Conservation (phyloP, 805 yeast species). For the Candida peoriensis region DNA sequence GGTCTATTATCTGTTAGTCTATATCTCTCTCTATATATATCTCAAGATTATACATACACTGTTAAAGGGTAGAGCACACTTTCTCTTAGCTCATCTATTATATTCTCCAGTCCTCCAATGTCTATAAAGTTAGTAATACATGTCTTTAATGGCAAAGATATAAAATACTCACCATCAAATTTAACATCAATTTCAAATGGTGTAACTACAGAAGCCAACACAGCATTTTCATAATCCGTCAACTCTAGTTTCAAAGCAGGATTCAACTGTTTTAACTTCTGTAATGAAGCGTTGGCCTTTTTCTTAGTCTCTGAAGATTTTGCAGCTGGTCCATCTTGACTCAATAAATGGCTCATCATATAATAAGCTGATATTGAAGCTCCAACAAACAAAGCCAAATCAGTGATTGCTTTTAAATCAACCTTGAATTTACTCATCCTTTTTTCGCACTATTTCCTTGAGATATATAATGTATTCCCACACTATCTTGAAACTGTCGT, state of each 20-base stretch:
- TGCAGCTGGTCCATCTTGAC: conserved; percentile 40
- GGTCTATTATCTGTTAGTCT: conserved; percentile 50
- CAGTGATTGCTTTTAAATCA: conserved; percentile 37
- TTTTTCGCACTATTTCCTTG: no score
- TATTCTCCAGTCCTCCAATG: conserved; percentile 82
- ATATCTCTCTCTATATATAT: no score
- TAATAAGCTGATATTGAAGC: conserved; percentile 71
- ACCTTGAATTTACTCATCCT: conserved; percentile 28
- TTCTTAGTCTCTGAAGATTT: conserved; percentile 56
- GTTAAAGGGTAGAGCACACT: conserved; percentile 84
- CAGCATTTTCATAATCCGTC: conserved; percentile 71
- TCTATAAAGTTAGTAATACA: conserved; percentile 33
- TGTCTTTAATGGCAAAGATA: background rate
- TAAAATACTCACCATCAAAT: conserved; percentile 46
- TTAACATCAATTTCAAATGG: conserved; percentile 77
- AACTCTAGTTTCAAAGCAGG: conserved; percentile 55
- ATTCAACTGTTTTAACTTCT: conserved; percentile 50
- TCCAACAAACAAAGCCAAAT: conserved; percentile 46
- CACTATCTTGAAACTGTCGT: no score
- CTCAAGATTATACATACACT: conserved; percentile 21
- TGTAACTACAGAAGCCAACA: conserved; percentile 72
- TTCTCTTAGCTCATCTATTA: conserved; percentile 82
- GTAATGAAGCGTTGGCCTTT: conserved; percentile 51
- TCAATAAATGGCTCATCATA: conserved; percentile 41
- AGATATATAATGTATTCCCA: no score